Evolutionary conservation across 768 basidiomycete genomes (phyloP).

Genomic region (Suillus hirtellus): DNA sequence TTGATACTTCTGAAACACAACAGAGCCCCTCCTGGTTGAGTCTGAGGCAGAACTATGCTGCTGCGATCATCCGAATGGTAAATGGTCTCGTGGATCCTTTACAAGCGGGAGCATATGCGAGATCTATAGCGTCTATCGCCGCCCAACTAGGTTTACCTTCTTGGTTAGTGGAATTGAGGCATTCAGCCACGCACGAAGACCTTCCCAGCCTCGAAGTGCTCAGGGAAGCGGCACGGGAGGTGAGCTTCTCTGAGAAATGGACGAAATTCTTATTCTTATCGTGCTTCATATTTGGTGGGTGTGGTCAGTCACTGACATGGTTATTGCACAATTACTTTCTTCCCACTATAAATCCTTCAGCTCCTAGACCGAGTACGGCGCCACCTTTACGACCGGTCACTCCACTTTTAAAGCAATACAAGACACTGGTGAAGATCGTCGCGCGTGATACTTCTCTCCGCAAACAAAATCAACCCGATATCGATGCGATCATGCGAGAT

Average conservation of each 20-base stretch:
- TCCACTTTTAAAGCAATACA: slow-evolving; percentile 76
- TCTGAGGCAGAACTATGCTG: slow-evolving; percentile 76
- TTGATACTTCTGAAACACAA: slow-evolving; percentile 42
- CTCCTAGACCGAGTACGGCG: slow-evolving; percentile 32
- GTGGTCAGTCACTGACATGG: slow-evolving; percentile 73
- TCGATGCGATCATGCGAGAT: slow-evolving; percentile 53
- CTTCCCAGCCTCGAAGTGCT: slow-evolving; percentile 82
- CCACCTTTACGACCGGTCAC: slow-evolving; percentile 53
- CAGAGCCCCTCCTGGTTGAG: slow-evolving; percentile 40
- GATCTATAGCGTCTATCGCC: slow-evolving; percentile 89
- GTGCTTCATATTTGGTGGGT: slow-evolving; percentile 7
- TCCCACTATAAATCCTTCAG: slow-evolving; percentile 64
- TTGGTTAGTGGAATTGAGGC: slow-evolving; percentile 90
- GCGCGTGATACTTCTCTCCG: slow-evolving; percentile 65
- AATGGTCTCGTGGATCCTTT: slow-evolving; percentile 95
- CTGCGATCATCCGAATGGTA: slow-evolving; percentile 84
- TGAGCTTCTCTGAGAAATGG: slow-evolving; percentile 25
- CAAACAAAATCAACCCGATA: slow-evolving; percentile 48
- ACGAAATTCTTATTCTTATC: slow-evolving; percentile 11
- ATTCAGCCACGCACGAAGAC: slow-evolving; percentile 96
- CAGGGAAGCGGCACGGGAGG: slow-evolving; percentile 76
- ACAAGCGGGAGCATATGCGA: slow-evolving; percentile 85
- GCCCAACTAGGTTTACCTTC: slow-evolving; percentile 80
- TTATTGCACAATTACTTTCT: slow-evolving; percentile 83
- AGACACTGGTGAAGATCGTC: slow-evolving; percentile 59